Evolutionary conservation across 1,284 basidiomycete species (phyloP), one percentile per base, ranked within the genome.

Genomic region (Abortiporus biennis): DNA sequence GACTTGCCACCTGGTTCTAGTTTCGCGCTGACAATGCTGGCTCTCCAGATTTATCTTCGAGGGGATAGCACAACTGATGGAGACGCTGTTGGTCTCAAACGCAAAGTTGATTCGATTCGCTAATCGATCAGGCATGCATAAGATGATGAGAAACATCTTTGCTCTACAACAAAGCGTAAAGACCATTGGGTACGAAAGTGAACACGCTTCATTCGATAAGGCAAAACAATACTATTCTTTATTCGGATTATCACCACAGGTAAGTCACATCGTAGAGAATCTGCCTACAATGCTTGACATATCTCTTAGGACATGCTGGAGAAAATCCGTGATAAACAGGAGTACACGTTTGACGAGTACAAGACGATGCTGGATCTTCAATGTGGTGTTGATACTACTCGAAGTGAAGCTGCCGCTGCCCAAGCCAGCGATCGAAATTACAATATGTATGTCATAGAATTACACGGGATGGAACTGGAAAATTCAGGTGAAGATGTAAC

Each of bases 91-190:
- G 41, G 80, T 98, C 46, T 70, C 72, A 9, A 80, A 85, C 47
- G 89, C 90, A 21, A 78, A 80, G 17, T 67, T 78, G 44, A 74
- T 99, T 45, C 78, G 76, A 19, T 61, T 74, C 12, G 80, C 84
- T 11, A 98, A 93, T 53, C 59, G 68, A 0, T 77, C 82, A 43
- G 95, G 95, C 1, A 79, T 93, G 48, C 80, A 82, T 55, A 97
- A 97, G 67, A 87, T 98, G 59, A 67, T 83, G 53, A 80, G 93
- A 33, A 96, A 97, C 62, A 86, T 97, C 35, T 71, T 93, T 19
- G 89, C 94, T 11, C 72, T 99, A 19, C 93, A 96, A 59, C 95
- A 99, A 60, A 88, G 90, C 53, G 74, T 97, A 52, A 91, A 92
- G 57, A 83, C 85, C 6, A 76, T 94, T 40, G 75, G 78, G 2